Evolutionary conservation across 306 rosid species (phyloP), one percentile per base, ranked within the genome.

Genomic region (Senna tora): DNA sequence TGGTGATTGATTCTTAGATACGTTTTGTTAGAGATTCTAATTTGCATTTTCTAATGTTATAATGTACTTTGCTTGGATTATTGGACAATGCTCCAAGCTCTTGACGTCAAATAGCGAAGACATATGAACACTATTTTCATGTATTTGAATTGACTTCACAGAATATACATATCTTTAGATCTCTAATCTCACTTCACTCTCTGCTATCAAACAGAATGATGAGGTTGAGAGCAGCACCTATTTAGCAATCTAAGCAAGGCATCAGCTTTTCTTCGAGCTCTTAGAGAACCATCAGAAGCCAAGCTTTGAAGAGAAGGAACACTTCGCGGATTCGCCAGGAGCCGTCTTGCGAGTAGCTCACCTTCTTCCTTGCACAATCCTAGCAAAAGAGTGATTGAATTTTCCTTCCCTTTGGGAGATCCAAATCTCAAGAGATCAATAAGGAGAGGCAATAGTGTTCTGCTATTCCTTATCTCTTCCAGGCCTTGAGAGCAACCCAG

Each of bases 371-470:
- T 91, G 74, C 96, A 91, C 60, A 94, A 61, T 42, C 98, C 97
- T 67, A 94, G 61, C 5, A 94, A 43, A 65, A 94, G 86, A 0
- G 95, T 89, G 50, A 94, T 79, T 0, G 98, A 80, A 49, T 88
- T 87, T 53, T 94, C 98, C 80, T 89, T 91, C 80, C 96, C 98
- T 67, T 90, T 91, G 6, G 83, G 78, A 38, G 98, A 94, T 3
- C 98, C 98, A 85, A 86, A 87, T 80, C 97, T 87, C 58, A 94
- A n/a, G 75, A 91, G 92, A 80, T 91, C 98, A 74, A 88, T 79
- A 9, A 94, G 96, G 71, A 91, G 79, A 49, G 92, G 88, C 66
- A 94, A 82, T 73, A 94, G 70, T 32, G 64, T 76, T 70, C 80
- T 86, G 68, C 88, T 84, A 67, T 86, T 89, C 70, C 83, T 88